phyloP scores from a whole-genome alignment of 2,329 filamentous ascomycete species.

The Colletotrichum incanum region DNA sequence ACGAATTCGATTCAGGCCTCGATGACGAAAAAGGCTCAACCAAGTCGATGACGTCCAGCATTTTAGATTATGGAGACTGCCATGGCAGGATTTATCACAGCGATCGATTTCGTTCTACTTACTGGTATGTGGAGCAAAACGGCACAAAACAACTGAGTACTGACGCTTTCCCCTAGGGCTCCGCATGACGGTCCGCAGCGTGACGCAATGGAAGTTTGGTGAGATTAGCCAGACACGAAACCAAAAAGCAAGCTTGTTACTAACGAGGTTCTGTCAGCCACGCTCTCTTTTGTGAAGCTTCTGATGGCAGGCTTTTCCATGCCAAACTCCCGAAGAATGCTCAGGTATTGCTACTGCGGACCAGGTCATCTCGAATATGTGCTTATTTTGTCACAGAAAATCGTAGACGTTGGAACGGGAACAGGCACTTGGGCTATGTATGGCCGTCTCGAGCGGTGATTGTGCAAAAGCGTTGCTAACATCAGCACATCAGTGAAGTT shows the following conservation, averaged over 20 bases:
- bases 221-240: not conserved
- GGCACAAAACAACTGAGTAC: not conserved
- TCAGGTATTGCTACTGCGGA: not conserved
- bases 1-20: not conserved
- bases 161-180: not conserved
- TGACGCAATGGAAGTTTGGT: not conserved
- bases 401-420: constrained; percentile 1
- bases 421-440: constrained; percentile 3
- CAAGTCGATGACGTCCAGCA: not conserved
- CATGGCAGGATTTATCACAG: not conserved
- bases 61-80: not conserved
- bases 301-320: not conserved
- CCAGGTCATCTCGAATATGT: not conserved
- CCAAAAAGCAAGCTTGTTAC: not conserved
- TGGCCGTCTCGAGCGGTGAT: not conserved
- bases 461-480: not conserved
- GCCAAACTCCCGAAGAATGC: not conserved
- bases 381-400: not conserved
- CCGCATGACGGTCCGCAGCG: not conserved
- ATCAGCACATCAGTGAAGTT: not conserved
- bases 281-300: not conserved
- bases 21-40: not conserved
- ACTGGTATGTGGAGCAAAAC: not conserved
- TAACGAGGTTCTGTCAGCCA: not conserved
- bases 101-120: not conserved